Conservation (phyloP, 805 yeast genomes). For the Kurtzmaniella cleridarum region DNA sequence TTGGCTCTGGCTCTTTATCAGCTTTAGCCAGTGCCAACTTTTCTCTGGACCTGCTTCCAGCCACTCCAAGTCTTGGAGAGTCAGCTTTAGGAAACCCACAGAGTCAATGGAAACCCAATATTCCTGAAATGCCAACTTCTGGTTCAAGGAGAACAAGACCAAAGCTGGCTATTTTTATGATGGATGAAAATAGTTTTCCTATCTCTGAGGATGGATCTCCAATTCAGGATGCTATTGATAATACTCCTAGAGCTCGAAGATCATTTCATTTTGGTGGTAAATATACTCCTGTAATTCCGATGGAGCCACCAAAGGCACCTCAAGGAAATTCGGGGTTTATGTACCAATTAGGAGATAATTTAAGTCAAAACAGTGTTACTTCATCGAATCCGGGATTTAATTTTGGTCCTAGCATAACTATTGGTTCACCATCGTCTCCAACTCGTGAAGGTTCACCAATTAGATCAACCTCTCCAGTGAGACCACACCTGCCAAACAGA, state of each 20-base stretch:
- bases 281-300: slow-evolving; percentile 13
- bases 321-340: not conserved
- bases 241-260: slow-evolving; percentile 17
- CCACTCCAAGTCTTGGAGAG: slow-evolving; percentile 4
- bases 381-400: slow-evolving; percentile 1
- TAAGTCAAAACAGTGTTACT: not conserved
- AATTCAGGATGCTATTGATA: slow-evolving; percentile 9
- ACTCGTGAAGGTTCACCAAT: slow-evolving; percentile 14
- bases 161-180: slow-evolving; percentile 28
- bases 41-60: slow-evolving; percentile 27
- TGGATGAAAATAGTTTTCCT: slow-evolving; percentile 20
- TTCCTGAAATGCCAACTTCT: not conserved
- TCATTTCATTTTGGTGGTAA: slow-evolving; percentile 11
- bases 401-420: slow-evolving; percentile 7
- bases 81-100: not conserved
- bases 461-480: slow-evolving; percentile 26
- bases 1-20: too few species aligned
- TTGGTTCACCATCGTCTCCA: slow-evolving; percentile 23
- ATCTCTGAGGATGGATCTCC: slow-evolving; percentile 25
- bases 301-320: slow-evolving; percentile 17
- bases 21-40: slow-evolving; percentile 33
- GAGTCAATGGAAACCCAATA: not conserved
- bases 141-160: slow-evolving; percentile 23
- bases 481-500: slow-evolving; percentile 5
- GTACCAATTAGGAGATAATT: not conserved